Conservation (phyloP, 805 yeast species). For the Wickerhamiella kurtzmanii region DNA sequence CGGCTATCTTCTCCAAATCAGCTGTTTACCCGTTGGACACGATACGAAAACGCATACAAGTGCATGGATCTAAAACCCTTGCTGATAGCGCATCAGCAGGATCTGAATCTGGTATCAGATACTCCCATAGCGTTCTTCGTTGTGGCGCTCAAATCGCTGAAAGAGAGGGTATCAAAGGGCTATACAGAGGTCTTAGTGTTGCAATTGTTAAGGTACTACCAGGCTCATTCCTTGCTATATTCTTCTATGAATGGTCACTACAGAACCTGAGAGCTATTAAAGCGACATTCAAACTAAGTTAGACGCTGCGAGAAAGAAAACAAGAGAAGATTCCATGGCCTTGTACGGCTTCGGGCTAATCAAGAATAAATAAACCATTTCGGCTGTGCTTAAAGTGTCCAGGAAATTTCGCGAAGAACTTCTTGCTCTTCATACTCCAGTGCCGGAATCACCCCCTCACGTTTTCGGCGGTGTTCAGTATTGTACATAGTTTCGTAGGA, state of each 20-base stretch:
- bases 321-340: neutral
- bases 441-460: slow-evolving; percentile 36
- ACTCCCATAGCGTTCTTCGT: slow-evolving; percentile 17
- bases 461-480: slow-evolving; percentile 31
- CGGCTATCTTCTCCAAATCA: slow-evolving; percentile 65
- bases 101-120: slow-evolving; percentile 15
- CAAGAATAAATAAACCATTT: neutral
- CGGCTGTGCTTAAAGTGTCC: neutral
- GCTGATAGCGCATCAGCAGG: slow-evolving; percentile 7
- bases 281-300: neutral
- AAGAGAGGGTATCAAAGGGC: slow-evolving; percentile 50
- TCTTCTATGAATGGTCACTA: slow-evolving; percentile 41
- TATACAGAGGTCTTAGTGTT: slow-evolving; percentile 62
- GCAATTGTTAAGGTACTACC: slow-evolving; percentile 74
- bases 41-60: slow-evolving; percentile 62
- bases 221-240: slow-evolving; percentile 44
- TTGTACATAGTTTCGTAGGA: slow-evolving; percentile 54
- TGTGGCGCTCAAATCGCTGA: slow-evolving; percentile 31
- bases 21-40: slow-evolving; percentile 79
- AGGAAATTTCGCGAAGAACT: slow-evolving; percentile 3
- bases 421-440: slow-evolving; percentile 39
- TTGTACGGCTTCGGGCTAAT: neutral
- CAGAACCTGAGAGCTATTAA: neutral
- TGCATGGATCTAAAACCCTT: slow-evolving; percentile 28
- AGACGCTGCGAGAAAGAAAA: too few species aligned